These are phyloP conservation scores for Oehlia diaphana DNA, from an alignment of 192 early-diverging fungal genomes.

Conservation along the genomic window DNA sequence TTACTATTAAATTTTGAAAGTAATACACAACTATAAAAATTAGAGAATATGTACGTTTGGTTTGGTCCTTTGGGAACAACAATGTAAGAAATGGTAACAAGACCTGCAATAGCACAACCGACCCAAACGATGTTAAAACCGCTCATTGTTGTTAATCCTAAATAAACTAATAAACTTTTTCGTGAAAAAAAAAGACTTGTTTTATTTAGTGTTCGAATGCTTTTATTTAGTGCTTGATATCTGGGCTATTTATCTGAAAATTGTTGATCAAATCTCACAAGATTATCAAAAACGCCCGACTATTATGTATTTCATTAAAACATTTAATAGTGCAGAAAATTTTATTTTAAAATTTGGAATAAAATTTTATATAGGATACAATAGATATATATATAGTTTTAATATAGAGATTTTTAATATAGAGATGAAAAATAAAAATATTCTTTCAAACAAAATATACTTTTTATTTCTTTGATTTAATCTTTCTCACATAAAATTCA, in stretches of 20 bases:
- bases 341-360: too few species aligned
- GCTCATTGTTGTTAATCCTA: background rate
- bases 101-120: background rate
- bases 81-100: background rate
- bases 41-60: background rate
- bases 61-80: constrained; percentile 4
- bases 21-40: background rate
- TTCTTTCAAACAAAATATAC: background rate
- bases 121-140: constrained; percentile 5
- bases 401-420: background rate
- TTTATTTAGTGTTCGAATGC: too few species aligned
- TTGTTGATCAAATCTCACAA: too few species aligned
- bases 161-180: background rate
- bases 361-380: too few species aligned
- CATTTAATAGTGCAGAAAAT: too few species aligned
- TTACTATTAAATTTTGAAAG: background rate
- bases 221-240: too few species aligned
- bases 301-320: too few species aligned
- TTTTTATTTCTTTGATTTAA: constrained; percentile 65
- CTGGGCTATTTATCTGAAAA: too few species aligned
- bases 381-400: too few species aligned
- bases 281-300: too few species aligned
- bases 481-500: constrained; percentile 94
- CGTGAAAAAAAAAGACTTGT: background rate
- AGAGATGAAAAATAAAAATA: background rate